Base-by-base conservation (phyloP, 495 filamentous ascomycete species). In the Hypoxylon lienhwacheense region DNA sequence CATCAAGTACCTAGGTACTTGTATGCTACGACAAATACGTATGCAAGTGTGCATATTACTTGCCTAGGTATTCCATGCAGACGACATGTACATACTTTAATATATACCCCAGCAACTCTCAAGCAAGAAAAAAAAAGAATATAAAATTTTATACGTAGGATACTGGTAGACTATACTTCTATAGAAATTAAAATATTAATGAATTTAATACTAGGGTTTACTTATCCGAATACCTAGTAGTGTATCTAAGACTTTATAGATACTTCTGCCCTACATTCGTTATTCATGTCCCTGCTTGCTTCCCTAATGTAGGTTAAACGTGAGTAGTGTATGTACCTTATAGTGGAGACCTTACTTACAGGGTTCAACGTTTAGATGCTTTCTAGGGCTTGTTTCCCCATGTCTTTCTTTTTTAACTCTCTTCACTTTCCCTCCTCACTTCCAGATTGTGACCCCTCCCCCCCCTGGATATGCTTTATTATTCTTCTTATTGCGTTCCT, bases 401-500 rank as follows among this genome's bases (percentile, higher is more conserved):
- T 53, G 42, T 37, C 36, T 53, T 53, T 44, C 31, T 14, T 33
- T 42, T 42, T 47, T 42, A 26, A 26, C 24, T 15, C 16, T 24
- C 20, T 41, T 25, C 21, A 24, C n/a, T 21, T 33, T 51, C 25
- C 29, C 21, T 35, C 7, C 24, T 22, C 21, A 24, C 35, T 37
- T 26, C 41, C 16, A 35, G 26, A 47, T 40, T 31, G 8, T 15
- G 45, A n/a, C n/a, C n/a, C 15, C 49, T 34, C 26, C 6, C 28
- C n/a, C 20, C 46, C 58, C 36, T 55, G 17, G 43, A 3, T 53
- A 47, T 31, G 52, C 58, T 53, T 61, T 61, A 61, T 61, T 61
- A 61, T 52, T 46, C 20, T 47, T 52, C 47, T 61, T 40, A 32
- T 53, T 37, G 52, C 58, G 52, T 48, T 54, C 58, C 51, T 47